Evolutionary conservation across 306 rosid species (phyloP).

Genomic region (Cyamopsis tetragonoloba): DNA sequence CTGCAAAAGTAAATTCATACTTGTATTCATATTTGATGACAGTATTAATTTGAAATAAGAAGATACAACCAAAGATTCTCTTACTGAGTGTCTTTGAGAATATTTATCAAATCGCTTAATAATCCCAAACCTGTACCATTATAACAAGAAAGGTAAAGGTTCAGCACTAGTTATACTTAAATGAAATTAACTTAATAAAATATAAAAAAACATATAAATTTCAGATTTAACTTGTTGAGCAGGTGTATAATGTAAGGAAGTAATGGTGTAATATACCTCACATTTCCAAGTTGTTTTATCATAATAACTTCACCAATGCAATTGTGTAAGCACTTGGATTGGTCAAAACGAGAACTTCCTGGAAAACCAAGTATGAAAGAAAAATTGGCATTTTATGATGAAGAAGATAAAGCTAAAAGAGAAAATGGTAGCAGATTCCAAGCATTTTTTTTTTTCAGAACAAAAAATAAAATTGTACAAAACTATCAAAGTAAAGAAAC

Average conservation of each 20-base stretch:
- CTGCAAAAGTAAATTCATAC: conserved; percentile 46
- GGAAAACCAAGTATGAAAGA: conserved; percentile 12
- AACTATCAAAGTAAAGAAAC: conserved; percentile 14
- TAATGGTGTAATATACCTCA: conserved; percentile 53
- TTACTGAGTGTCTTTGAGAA: conserved; percentile 68
- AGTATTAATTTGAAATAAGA: conserved; percentile 11
- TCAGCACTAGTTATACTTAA: not conserved
- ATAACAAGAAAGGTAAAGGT: not conserved
- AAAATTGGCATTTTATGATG: not conserved
- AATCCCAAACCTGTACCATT: conserved; percentile 65
- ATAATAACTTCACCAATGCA: conserved; percentile 76
- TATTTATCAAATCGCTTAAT: conserved; percentile 59
- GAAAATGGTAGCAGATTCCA: not conserved
- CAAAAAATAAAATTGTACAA: not conserved
- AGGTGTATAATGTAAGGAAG: too few species aligned
- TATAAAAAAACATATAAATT: not conserved
- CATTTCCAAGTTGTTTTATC: conserved; percentile 46
- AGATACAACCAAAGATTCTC: conserved; percentile 19
- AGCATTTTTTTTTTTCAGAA: not conserved
- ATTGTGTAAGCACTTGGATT: conserved; percentile 38
- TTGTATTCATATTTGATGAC: not conserved
- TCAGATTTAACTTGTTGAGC: too few species aligned
- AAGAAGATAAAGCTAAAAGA: conserved; percentile 7
- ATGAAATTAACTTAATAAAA: not conserved
- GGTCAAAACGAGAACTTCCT: conserved; percentile 54